Evolutionary conservation across 2,329 filamentous ascomycete species (phyloP), one percentile per base, ranked within the genome.

Genomic region (Fusarium sp.): DNA sequence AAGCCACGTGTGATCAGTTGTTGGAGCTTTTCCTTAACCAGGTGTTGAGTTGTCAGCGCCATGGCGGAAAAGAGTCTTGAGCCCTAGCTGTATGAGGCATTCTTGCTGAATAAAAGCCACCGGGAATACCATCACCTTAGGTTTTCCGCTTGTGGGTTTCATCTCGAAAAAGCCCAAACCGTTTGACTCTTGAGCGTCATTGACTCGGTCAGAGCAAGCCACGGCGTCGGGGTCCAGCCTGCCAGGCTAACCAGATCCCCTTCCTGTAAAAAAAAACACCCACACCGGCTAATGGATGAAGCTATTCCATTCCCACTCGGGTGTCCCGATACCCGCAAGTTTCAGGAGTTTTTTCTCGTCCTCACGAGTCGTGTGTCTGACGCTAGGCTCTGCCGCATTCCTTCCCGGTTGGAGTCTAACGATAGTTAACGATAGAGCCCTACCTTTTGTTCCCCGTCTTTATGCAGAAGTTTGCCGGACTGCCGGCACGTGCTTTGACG

Each of bases 351-450:
- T 56, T 35, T 36, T 29, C 9, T 33, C 5, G 16, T 8, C 22
- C 12, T 46, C n/a, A 38, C 29, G 71, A 67, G 65, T 74, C 62
- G 62, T 56, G 66, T 49, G 24, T 51, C 46, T 53, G 55, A 59
- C 69, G 66, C 72, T 75, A 75, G 63, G 56, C 36, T 40, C 36
- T 42, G 14, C 63, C 56, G 44, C 56, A 55, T 66, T 60, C 56
- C 63, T 61, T 51, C 62, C 55, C 35, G 17, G 51, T 22, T 38
- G 9, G 42, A 46, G 42, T 46, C 42, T 46, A 46, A 27, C 42
- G 42, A 46, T 17, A 6, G 42, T 16, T 4, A 14, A 46, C 42
- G 63, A 65, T 46, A 57, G 27, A 57, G 33, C 42, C 35, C 16
- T 46, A 22, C 14, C 14, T 46, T 46, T 33, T 33, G 31, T 33